phyloP scores from a whole-genome alignment of 2,329 filamentous ascomycete species.

The Botrytis galanthina region DNA sequence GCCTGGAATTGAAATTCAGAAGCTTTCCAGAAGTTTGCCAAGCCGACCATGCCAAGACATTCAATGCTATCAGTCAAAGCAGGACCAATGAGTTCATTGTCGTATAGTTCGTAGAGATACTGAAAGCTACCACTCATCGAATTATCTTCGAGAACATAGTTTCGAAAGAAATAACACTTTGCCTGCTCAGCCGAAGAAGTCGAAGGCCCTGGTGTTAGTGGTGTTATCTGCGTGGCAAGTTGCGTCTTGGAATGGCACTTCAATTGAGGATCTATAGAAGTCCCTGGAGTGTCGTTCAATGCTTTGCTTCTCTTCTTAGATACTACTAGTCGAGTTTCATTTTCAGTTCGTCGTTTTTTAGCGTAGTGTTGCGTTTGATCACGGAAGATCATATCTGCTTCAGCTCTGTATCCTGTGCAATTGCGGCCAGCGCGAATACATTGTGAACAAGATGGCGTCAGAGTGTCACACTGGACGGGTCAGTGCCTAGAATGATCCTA shows the following conservation, averaged over 20 bases:
- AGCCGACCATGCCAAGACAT: constrained; percentile 30
- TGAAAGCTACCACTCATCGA: constrained; percentile 28
- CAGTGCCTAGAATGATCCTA: neutral
- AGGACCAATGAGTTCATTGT: constrained; percentile 47
- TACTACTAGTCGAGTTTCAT: neutral
- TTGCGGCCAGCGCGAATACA: constrained; percentile 51
- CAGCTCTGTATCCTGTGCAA: constrained; percentile 56
- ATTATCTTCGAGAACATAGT: constrained; percentile 30
- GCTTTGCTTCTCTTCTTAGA: neutral
- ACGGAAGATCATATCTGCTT: constrained; percentile 56
- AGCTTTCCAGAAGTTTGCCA: constrained; percentile 31
- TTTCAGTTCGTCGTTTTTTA: constrained; percentile 21
- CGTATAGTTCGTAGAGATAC: constrained; percentile 31
- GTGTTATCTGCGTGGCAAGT: neutral
- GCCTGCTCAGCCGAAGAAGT: constrained; percentile 31
- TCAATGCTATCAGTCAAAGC: constrained; percentile 30
- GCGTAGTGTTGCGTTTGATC: constrained; percentile 47
- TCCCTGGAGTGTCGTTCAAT: neutral
- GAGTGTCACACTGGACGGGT: constrained; percentile 52
- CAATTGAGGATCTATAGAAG: neutral
- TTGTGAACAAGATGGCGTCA: constrained; percentile 52
- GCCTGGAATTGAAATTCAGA: constrained; percentile 25
- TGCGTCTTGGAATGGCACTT: neutral
- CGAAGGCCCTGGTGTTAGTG: neutral
- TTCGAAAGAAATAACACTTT: constrained; percentile 33